phyloP scores from a whole-genome alignment of 1,284 basidiomycete genomes.

The Sparassis latifolia region DNA sequence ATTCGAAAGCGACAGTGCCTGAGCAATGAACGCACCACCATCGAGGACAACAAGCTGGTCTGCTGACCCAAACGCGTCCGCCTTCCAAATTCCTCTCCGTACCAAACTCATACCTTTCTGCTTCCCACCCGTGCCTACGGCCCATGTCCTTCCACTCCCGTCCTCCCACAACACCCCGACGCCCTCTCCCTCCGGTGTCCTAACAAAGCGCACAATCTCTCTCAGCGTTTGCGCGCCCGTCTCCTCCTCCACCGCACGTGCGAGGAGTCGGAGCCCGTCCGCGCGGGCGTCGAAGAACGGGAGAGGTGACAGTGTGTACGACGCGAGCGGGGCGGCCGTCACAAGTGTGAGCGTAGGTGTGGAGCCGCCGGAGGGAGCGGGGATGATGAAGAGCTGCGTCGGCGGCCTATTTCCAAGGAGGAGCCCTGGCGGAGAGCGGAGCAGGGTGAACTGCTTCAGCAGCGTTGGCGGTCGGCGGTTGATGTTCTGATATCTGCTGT shows the following conservation, averaged over 20 bases:
- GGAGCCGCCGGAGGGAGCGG: constrained; percentile 15
- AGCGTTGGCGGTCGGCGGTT: constrained; percentile 86
- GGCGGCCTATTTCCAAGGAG: constrained; percentile 36
- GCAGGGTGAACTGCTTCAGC: constrained; percentile 68
- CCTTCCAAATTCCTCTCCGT: constrained; percentile 39
- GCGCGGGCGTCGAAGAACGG: constrained; percentile 55
- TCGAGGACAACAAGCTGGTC: constrained; percentile 65
- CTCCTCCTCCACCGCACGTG: constrained; percentile 8
- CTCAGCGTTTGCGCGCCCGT: constrained; percentile 24
- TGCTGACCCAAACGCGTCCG: constrained; percentile 24
- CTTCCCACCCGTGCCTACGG: constrained; percentile 33
- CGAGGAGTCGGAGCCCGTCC: constrained; percentile 38
- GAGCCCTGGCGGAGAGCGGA: constrained; percentile 48
- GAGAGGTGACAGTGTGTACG: constrained; percentile 47
- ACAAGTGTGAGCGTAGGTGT: constrained; percentile 42
- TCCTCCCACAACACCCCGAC: constrained; percentile 54
- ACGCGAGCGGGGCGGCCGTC: constrained; percentile 52
- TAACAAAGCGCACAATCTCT: constrained; percentile 51
- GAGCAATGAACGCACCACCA: constrained; percentile 32
- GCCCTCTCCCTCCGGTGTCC: constrained; percentile 71
- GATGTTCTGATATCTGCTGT: constrained; percentile 52
- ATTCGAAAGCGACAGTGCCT: too few species aligned
- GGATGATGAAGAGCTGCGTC: constrained; percentile 47
- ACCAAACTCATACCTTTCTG: constrained; percentile 32
- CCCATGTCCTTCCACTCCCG: constrained; percentile 59